Evolutionary conservation across 1,284 basidiomycete species (phyloP).

Genomic region (Fistulinella staudtii): DNA sequence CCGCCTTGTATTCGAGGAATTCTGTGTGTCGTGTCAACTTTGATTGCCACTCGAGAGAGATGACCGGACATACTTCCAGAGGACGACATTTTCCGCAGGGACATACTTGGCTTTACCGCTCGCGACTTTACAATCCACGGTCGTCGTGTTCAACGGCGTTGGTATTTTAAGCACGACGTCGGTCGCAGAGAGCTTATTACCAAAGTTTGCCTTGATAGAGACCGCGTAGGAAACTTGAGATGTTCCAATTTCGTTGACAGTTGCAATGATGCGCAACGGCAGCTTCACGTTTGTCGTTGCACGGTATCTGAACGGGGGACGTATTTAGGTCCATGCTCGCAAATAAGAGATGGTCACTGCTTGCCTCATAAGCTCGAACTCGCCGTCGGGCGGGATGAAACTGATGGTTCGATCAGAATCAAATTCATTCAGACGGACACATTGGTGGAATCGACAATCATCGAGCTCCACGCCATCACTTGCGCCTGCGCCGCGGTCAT

Average conservation of each 20-base stretch:
- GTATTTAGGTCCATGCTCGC: constrained; percentile 3
- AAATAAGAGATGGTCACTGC: constrained; percentile 8
- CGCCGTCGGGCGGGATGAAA: constrained; percentile 97
- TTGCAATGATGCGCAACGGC: constrained; percentile 87
- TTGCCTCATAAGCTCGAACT: constrained; percentile 97
- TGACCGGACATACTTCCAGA: constrained; percentile 87
- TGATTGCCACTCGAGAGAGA: neutral
- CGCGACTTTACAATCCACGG: constrained; percentile 86
- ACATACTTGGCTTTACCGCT: constrained; percentile 97
- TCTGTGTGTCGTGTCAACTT: constrained; percentile 41
- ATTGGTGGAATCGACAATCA: constrained; percentile 99
- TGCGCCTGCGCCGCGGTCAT: constrained; percentile 51
- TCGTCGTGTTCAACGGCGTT: constrained; percentile 91
- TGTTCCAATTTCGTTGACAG: constrained; percentile 90
- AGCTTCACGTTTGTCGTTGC: constrained; percentile 95
- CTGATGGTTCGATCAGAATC: constrained; percentile 91
- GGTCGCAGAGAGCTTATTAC: constrained; percentile 88
- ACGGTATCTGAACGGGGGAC: constrained; percentile 66
- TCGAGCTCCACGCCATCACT: constrained; percentile 90
- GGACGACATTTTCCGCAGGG: constrained; percentile 89
- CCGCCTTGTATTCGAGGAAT: constrained; percentile 91
- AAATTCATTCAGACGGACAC: constrained; percentile 92
- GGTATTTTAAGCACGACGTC: constrained; percentile 93
- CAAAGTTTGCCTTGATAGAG: constrained; percentile 86
- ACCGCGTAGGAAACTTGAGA: constrained; percentile 90